Evolutionary conservation across 1,139 yeast genomes (phyloP).

Genomic region (Geotrichum bryndzae): DNA sequence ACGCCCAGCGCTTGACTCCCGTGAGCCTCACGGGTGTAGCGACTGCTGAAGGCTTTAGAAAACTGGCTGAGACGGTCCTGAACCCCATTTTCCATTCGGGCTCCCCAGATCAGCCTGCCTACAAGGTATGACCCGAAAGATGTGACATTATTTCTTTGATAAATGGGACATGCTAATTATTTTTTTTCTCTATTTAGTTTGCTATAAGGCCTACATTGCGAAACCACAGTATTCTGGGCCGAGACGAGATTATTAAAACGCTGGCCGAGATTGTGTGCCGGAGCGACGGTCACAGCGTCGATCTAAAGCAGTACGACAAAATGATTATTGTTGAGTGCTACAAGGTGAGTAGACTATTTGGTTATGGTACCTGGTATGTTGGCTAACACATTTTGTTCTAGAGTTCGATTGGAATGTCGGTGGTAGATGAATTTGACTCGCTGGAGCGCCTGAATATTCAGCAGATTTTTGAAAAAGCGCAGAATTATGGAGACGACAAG

Average conservation of each 20-base stretch:
- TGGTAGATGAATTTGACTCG: conserved; percentile 57
- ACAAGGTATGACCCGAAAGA: neutral
- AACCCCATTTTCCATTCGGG: conserved; percentile 62
- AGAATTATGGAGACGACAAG: neutral
- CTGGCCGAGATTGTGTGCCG: conserved; percentile 70
- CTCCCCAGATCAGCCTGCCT: conserved; percentile 26
- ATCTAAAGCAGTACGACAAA: conserved; percentile 72
- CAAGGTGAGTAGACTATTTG: conserved; percentile 36
- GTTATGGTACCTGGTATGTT: neutral
- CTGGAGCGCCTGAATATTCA: conserved; percentile 56
- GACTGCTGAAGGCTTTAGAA: conserved; percentile 56
- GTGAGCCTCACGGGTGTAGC: conserved; percentile 72
- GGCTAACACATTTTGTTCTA: neutral
- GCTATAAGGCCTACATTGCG: conserved; percentile 78
- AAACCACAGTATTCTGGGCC: conserved; percentile 65
- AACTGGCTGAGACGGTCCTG: conserved; percentile 52
- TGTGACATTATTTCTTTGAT: neutral
- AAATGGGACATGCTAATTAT: neutral
- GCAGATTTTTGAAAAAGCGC: conserved; percentile 45
- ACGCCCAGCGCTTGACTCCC: conserved; percentile 76
- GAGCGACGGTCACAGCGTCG: conserved; percentile 69
- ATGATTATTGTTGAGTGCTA: conserved; percentile 81
- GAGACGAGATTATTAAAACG: conserved; percentile 61
- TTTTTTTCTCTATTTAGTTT: conserved; percentile 42
- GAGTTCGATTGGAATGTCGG: conserved; percentile 34